A percentile compares a stretch with the other conserved stretches of the same genome.
Conservation (phyloP, 2,329 filamentous ascomycete genomes). For the Paecilomyces sp. region DNA sequence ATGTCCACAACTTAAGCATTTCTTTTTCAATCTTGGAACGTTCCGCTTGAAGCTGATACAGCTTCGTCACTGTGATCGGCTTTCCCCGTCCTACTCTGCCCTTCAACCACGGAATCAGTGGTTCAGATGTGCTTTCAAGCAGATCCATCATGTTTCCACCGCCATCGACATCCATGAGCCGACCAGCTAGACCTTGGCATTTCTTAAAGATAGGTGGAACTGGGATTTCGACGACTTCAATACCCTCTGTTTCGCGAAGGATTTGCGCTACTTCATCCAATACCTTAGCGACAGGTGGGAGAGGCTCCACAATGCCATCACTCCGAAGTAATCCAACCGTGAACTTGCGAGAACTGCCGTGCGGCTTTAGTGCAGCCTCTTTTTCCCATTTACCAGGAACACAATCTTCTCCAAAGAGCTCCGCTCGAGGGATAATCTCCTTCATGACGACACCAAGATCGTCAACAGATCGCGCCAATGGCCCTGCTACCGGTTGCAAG, state of each 20-base stretch:
- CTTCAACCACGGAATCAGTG: constrained; percentile 54
- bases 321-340: constrained; percentile 37
- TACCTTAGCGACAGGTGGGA: constrained; percentile 33
- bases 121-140: constrained; percentile 49
- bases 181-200: constrained; percentile 51
- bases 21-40: constrained; percentile 47
- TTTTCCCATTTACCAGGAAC: constrained; percentile 36
- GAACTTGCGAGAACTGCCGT: constrained; percentile 10
- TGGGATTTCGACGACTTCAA: constrained; percentile 55
- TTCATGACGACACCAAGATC: constrained; percentile 43
- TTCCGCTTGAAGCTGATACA: constrained; percentile 48
- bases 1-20: constrained; percentile 52
- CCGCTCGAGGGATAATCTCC: constrained; percentile 45
- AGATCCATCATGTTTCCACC: constrained; percentile 50
- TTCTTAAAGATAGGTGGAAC: constrained; percentile 46
- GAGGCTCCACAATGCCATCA: constrained; percentile 28
- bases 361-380: neutral
- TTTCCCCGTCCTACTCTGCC: constrained; percentile 44
- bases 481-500: constrained; percentile 42
- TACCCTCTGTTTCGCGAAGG: constrained; percentile 29
- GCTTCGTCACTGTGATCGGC: constrained; percentile 39
- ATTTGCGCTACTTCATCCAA: constrained; percentile 30
- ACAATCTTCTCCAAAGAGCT: constrained; percentile 45
- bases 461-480: constrained; percentile 30
- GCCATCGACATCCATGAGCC: constrained; percentile 54